Evolutionary conservation across 305 asterid species (phyloP), one percentile per base, ranked within the genome.

Genomic region (Solanum aculeatissimum): DNA sequence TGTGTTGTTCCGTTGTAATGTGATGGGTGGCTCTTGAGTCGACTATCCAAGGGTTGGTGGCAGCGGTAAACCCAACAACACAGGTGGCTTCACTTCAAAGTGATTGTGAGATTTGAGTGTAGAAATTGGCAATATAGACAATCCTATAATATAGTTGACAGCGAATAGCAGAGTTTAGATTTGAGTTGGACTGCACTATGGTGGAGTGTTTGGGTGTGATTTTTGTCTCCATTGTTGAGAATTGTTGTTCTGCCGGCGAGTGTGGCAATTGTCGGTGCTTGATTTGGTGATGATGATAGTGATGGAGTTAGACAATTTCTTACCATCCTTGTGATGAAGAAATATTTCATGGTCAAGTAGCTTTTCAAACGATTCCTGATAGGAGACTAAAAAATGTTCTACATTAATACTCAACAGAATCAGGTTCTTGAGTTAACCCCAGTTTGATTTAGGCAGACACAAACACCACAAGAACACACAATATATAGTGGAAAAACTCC

Each of bases 1-100:
- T 62, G 4, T 62, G 18, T 2, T 19, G 4, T 10, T 62, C 38
- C 2, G 1, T 4, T 60, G 18, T 60, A 13, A 60, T 23, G 4
- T 60, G 68, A 60, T 11, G 35, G 14, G 29, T 9, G 32, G 66
- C 66, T n/a, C 66, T 0, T 10, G 38, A 2, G 40, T 2, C 16
- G 2, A 25, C 38, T 62, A 25, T 62, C 5, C 2, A 62, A 18
- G 69, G 69, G 19, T 25, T 62, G 4, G 69, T 62, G 8, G 18
- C 5, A 0, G 0, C 1, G 2, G 19, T 62, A 11, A 23, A 11
- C 9, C 29, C 1, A 1, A 0, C 1, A 0, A 9, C 10, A 0
- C 5, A 25, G 40, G 25, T 62, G 68, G 9, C 18, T 23, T 23
- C 25, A 0, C 68, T 23, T 0, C 1, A 21, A 60, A 23, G 8